Evolutionary conservation across 805 yeast species (phyloP), one percentile per base, ranked within the genome.

Genomic region (Metschnikowia drakensbergensis): DNA sequence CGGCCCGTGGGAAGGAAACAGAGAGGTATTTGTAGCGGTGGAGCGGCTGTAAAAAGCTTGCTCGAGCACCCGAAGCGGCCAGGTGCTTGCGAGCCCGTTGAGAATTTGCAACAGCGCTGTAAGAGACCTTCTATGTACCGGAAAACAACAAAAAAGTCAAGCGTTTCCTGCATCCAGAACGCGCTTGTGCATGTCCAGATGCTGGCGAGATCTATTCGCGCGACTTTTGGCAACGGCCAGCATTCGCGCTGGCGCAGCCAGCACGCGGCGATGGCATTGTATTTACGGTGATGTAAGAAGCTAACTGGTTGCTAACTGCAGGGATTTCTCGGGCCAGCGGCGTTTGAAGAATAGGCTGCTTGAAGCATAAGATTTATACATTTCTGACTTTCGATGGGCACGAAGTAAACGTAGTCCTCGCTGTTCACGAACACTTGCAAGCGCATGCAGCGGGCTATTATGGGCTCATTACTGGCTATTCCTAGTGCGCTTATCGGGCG

Each of bases 191-290:
- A 32, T 40, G 11, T 26, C 8, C 8, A 22, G 29, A 40, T 31
- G 43, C 43, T 40, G 43, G 43, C 10, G 36, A 40, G 35, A 40
- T 25, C 29, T 40, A 3, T 13, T 22, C 5, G 13, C n/a, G 43
- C 43, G 43, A 25, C 36, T 31, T 30, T 32, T 30, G 43, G 36
- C 35, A 30, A 40, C 17, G n/a, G n/a, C 43, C 43, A 40, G 43
- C 43, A 30, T 31, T 40, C 36, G 29, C 23, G 43, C 33, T 4
- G n/a, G 9, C 32, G 41, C 36, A 30, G 36, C 35, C 43, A 40
- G 43, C 43, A 37, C 22, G 2, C 13, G 13, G 30, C 30, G 30
- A 6, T 28, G 30, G 30, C 30, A 28, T 8, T 8, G 30, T 28
- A 28, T 17, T 17, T 17, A 17, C 17, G 17, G 17, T 17, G 17